Evolutionary conservation across 106 monocot genomes (phyloP).

Genomic region (Dendrobium officinale): DNA sequence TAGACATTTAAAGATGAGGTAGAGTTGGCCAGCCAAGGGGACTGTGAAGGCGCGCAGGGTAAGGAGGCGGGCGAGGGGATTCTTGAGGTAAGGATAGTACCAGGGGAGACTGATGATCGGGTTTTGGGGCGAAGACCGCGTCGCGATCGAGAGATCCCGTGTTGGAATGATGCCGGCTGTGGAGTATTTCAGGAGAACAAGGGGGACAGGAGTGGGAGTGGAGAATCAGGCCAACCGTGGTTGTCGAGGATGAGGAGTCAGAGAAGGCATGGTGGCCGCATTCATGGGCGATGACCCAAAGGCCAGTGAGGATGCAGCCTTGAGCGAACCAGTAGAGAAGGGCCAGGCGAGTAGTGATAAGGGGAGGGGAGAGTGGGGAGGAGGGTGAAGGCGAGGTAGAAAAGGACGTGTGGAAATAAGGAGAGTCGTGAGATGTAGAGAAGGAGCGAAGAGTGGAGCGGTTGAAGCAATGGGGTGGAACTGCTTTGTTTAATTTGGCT

Average conservation of each 20-base stretch:
- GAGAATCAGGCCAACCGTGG: slow-evolving; percentile 57
- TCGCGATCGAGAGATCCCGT: slow-evolving; percentile 73
- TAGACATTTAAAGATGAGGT: slow-evolving; percentile 58
- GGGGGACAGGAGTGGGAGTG: slow-evolving; percentile 84
- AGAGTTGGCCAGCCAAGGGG: slow-evolving; percentile 63
- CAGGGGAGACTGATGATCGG: slow-evolving; percentile 34
- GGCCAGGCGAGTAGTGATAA: slow-evolving; percentile 53
- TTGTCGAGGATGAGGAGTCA: slow-evolving; percentile 58
- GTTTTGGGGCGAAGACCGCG: slow-evolving; percentile 81
- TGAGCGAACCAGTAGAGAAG: slow-evolving; percentile 65
- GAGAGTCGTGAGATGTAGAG: slow-evolving; percentile 47
- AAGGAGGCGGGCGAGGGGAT: slow-evolving; percentile 52
- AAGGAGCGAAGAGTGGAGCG: slow-evolving; percentile 40
- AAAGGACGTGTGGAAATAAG: slow-evolving; percentile 19
- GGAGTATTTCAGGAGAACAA: slow-evolving; percentile 95
- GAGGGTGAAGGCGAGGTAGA: slow-evolving; percentile 41
- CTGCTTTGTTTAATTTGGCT: slow-evolving; percentile 52
- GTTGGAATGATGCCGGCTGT: slow-evolving; percentile 92
- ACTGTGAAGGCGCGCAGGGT: slow-evolving; percentile 37
- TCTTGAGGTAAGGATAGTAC: slow-evolving; percentile 57
- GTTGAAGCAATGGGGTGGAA: slow-evolving; percentile 80
- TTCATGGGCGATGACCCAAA: slow-evolving; percentile 94
- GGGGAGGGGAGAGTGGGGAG: slow-evolving; percentile 49
- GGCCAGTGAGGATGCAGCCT: slow-evolving; percentile 62
- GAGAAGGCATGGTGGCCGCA: slow-evolving; percentile 94